phyloP scores from a whole-genome alignment of 768 basidiomycete species.

The Kwoniella newhampshirensis region DNA sequence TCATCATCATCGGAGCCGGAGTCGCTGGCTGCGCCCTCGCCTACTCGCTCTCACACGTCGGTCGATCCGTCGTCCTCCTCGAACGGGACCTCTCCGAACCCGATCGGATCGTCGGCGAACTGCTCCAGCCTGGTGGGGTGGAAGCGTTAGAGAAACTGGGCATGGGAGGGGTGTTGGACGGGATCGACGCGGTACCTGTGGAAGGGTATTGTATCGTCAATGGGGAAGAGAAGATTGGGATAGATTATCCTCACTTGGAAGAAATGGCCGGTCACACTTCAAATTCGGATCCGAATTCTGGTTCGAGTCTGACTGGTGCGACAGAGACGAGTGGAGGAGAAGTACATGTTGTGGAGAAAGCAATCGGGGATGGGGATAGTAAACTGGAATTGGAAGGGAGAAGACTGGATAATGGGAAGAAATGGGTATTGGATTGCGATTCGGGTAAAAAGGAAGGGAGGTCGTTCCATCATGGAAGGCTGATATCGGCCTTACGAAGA shows the following conservation, averaged over 20 bases:
- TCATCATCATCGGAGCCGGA: constrained; percentile 86
- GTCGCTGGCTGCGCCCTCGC: constrained; percentile 85
- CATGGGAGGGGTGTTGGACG: constrained; percentile 70
- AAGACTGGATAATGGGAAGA: constrained; percentile 2
- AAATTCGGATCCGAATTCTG: neutral
- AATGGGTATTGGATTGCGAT: constrained; percentile 36
- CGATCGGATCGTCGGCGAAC: constrained; percentile 95
- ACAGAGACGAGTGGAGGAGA: no score
- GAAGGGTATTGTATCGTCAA: constrained; percentile 80
- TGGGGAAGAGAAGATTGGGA: constrained; percentile 66
- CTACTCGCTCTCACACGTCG: constrained; percentile 70
- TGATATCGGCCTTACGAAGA: constrained; percentile 74
- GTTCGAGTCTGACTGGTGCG: no score
- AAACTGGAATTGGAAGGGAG: neutral
- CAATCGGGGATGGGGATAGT: constrained; percentile 4
- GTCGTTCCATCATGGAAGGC: constrained; percentile 90
- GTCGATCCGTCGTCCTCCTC: constrained; percentile 75
- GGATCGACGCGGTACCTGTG: constrained; percentile 80
- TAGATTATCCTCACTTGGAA: constrained; percentile 71
- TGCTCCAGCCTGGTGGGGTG: constrained; percentile 90
- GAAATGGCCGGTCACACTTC: constrained; percentile 23
- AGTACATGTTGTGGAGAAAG: no score
- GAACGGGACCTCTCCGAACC: constrained; percentile 91
- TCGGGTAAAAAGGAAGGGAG: constrained; percentile 62
- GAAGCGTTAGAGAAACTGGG: constrained; percentile 74